Conservation (phyloP, 2,329 filamentous ascomycete genomes). For the Tolypocladium paradoxum region DNA sequence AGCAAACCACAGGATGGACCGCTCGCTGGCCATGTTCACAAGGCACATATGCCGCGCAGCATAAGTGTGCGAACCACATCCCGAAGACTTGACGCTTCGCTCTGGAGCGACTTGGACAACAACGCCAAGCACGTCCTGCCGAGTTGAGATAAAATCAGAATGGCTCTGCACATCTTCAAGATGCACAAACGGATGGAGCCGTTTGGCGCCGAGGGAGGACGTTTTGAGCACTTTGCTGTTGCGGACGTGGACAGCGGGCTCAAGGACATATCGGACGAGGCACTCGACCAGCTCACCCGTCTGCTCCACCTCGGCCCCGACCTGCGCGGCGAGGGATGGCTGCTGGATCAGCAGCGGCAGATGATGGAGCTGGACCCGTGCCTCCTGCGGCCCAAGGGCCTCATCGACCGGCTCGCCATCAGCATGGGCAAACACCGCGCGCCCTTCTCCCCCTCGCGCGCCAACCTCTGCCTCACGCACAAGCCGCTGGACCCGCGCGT, state of each 20-base stretch:
- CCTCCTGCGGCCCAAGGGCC: conserved; percentile 15
- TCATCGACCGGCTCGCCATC: conserved; percentile 21
- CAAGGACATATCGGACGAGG: conserved; percentile 9
- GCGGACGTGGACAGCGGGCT: conserved; percentile 6
- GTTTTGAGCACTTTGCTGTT: conserved; percentile 4
- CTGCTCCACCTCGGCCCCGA: conserved; percentile 25
- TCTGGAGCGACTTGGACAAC: background rate
- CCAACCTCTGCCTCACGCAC: conserved; percentile 31
- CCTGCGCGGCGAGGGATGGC: conserved; percentile 23
- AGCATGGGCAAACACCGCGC: conserved; percentile 14
- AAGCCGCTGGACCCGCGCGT: conserved; percentile 28
- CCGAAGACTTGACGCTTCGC: background rate
- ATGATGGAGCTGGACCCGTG: conserved; percentile 1
- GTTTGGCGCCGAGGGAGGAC: background rate
- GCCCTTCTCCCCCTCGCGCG: conserved; percentile 14
- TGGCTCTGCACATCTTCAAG: conserved; percentile 3
- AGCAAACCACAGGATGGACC: background rate
- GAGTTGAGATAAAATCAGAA: background rate
- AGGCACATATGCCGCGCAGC: background rate
- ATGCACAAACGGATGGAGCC: background rate
- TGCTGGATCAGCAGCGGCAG: conserved; percentile 19
- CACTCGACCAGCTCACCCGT: conserved; percentile 21
- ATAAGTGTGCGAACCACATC: too few relatives aligned
- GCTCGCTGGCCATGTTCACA: background rate
- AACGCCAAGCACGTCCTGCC: background rate